Base-by-base conservation (phyloP, 345 rosid species). In the Isatis tinctoria region DNA sequence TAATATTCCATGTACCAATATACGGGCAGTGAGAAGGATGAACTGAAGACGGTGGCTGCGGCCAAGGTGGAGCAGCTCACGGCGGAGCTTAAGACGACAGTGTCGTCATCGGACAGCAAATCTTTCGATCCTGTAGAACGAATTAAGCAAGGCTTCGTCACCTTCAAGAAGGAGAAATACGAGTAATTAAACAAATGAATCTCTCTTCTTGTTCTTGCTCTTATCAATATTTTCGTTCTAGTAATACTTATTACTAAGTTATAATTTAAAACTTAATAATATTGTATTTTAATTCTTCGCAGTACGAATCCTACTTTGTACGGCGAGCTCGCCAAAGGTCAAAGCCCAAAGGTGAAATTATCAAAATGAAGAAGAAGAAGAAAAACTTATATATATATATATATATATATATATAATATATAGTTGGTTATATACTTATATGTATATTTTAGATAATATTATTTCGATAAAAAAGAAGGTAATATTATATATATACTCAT, bases 301-400 rank as follows among this genome's bases (percentile, higher is more conserved):
- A 94, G 98, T 4, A 88, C 82, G 69, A 88, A 85, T 61, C 93
- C 97, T 11, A 88, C 64, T 58, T 72, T 95, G 84, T 86, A 78
- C 65, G 74, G 70, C 52, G 92, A 90, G 57, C 93, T 95, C 27
- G 85, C 97, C 74, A 86, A 85, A 78, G 97, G 97, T 70, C 99
- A 95, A 58, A 80, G 88, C 81, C 99, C 99, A 7, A 87, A 85
- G 93, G 97, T 91, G 69, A 58, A 60, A 49, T 26, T n/a, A n/a
- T n/a, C 24, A n/a, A 66, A 11, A 24, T 2, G 2, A 60, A 24
- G 48, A 22, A 60, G 20, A 30, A 60, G 20, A 20, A 24, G 12
- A 3, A 37, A 5, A 39, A 9, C 52, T 3, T 32, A 8, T 8
- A 14, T 26, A 3, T 28, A 16, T 11, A 12, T n/a, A n/a, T n/a